Evolutionary conservation across 345 rosid species (phyloP), one percentile per base, ranked within the genome.

Genomic region (Salix exigua): DNA sequence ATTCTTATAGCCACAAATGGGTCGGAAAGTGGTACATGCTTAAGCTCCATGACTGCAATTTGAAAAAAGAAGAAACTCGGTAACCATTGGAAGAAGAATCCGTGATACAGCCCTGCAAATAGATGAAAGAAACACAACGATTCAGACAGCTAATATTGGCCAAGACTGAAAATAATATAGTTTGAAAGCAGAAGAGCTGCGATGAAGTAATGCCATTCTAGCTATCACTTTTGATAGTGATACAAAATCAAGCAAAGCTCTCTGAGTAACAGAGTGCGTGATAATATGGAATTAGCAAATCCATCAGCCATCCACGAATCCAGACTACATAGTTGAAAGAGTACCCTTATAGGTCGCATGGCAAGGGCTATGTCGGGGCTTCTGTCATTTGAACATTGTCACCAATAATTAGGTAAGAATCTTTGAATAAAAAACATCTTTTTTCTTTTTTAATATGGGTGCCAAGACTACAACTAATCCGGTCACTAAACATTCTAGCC

Each of bases 31-130:
- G 9, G 5, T 48, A 31, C 26, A 26, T 13, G 63, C 35, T 14
- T 18, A 37, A 68, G 55, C 31, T 25, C 40, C 12, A 16, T 25
- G 17, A 48, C 16, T n/a, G 12, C 50, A 50, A 31, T 37, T 58
- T 23, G 31, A 7, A 63, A 71, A 35, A 19, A 69, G 40, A 31
- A 25, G 51, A 61, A 60, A 62, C 25, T 42, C 16, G 35, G 78
- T 68, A 0, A 74, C 78, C 74, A 19, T 55, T 17, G 42, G 74
- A 79, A 30, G 65, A 46, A 23, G 78, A 70, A 53, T 23, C 66
- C 12, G 44, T 6, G n/a, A 16, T 35, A 14, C 5, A 40, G 21
- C 60, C 71, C 78, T 46, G 78, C 78, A 79, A 46, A 63, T 13
- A 26, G 31, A 18, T 37, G 23, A 23, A 51, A 25, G 33, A 42